Percentiles rank a stretch among this genome's conserved stretches.
phyloP scores from a whole-genome alignment of 495 filamentous ascomycete species.

The Xylaria telfairii region DNA sequence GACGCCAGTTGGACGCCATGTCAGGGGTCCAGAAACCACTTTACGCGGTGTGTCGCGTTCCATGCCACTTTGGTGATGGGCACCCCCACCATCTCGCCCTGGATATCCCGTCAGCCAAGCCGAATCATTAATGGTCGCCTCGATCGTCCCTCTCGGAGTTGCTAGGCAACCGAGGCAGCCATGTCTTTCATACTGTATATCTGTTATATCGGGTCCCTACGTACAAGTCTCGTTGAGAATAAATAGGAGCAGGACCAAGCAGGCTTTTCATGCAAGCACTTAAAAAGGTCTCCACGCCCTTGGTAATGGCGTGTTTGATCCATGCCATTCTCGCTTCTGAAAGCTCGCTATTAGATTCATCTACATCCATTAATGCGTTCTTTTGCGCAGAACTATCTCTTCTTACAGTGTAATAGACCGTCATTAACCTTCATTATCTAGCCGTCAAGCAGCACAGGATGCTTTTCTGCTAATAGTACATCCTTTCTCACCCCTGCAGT shows the following conservation, averaged over 20 bases:
- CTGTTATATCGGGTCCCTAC: slow-evolving; percentile 19
- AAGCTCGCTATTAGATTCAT: slow-evolving; percentile 24
- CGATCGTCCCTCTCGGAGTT: slow-evolving; percentile 34
- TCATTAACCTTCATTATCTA: slow-evolving; percentile 35
- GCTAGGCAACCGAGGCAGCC: slow-evolving; percentile 40
- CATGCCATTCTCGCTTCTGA: slow-evolving; percentile 28
- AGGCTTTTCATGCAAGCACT: slow-evolving; percentile 46
- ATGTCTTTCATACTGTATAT: slow-evolving; percentile 36
- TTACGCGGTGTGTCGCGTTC: slow-evolving; percentile 44
- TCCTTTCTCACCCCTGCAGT: slow-evolving; percentile 33
- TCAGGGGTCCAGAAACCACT: slow-evolving; percentile 41
- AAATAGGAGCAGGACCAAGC: slow-evolving; percentile 23
- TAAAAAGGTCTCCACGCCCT: slow-evolving; percentile 34
- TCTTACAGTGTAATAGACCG: slow-evolving; percentile 27
- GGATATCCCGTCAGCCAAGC: slow-evolving; percentile 36
- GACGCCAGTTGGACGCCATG: neutral
- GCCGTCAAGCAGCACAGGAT: slow-evolving; percentile 29
- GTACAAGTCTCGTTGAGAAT: slow-evolving; percentile 23
- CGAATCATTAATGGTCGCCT: slow-evolving; percentile 30
- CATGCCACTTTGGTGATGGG: slow-evolving; percentile 36
- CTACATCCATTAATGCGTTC: slow-evolving; percentile 28
- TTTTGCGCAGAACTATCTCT: slow-evolving; percentile 32
- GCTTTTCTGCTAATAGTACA: slow-evolving; percentile 29
- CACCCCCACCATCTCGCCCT: slow-evolving; percentile 37
- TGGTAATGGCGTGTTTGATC: slow-evolving; percentile 20